Evolutionary conservation across 805 yeast species (phyloP).

Genomic region (Yamadazyma akitaensis): DNA sequence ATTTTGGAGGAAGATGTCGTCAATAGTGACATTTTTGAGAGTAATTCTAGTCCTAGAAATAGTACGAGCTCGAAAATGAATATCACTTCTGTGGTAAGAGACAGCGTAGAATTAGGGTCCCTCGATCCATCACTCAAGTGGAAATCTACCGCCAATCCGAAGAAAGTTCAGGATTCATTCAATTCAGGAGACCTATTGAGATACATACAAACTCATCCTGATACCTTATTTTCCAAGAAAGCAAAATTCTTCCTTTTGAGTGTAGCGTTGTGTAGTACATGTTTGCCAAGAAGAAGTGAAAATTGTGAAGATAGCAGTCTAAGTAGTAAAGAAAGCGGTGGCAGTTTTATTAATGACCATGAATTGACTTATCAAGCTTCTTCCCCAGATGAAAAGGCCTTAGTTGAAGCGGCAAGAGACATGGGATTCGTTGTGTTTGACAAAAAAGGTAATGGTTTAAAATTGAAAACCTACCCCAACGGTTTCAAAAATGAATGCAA

Average conservation of each 20-base stretch:
- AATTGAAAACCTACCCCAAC: slow-evolving; percentile 75
- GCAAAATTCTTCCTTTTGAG: slow-evolving; percentile 78
- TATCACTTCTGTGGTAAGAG: slow-evolving; percentile 32
- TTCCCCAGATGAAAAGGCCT: slow-evolving; percentile 94
- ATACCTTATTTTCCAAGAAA: slow-evolving; percentile 61
- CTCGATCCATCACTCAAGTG: slow-evolving; percentile 32
- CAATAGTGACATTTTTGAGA: neutral
- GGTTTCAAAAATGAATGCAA: slow-evolving; percentile 69
- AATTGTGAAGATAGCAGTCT: neutral
- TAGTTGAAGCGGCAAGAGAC: slow-evolving; percentile 92
- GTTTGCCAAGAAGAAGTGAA: slow-evolving; percentile 62
- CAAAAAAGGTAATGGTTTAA: slow-evolving; percentile 55
- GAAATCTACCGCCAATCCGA: slow-evolving; percentile 50
- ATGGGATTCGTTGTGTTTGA: slow-evolving; percentile 85
- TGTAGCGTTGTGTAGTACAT: slow-evolving; percentile 85
- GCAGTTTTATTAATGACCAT: slow-evolving; percentile 12
- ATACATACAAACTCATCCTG: slow-evolving; percentile 71
- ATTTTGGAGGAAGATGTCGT: too few species aligned
- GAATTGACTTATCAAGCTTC: slow-evolving; percentile 83
- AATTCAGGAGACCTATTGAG: slow-evolving; percentile 61
- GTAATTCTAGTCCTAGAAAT: neutral
- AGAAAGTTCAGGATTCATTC: slow-evolving; percentile 38
- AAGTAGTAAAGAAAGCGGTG: neutral
- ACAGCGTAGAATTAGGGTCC: slow-evolving; percentile 29
- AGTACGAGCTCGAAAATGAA: slow-evolving; percentile 12